Conservation (phyloP, 2,329 filamentous ascomycete species). For the Alternaria incomplexa region DNA sequence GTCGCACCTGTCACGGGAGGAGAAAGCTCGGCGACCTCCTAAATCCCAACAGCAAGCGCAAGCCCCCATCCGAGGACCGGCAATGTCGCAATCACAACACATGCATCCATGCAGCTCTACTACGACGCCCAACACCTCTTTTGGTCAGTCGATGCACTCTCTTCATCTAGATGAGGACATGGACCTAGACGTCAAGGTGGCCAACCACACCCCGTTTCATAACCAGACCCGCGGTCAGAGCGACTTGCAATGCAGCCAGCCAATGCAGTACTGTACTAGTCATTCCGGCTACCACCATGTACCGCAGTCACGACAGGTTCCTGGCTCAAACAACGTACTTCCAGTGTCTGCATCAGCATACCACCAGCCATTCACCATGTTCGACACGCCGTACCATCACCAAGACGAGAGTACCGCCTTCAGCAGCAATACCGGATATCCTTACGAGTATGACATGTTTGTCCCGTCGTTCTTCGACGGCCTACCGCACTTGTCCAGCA, state of each 20-base stretch:
- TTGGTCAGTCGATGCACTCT: slow-evolving; percentile 12
- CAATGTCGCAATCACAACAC: background rate
- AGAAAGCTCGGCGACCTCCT: background rate
- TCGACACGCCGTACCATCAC: slow-evolving; percentile 6
- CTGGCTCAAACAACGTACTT: background rate
- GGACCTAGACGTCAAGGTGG: slow-evolving; percentile 18
- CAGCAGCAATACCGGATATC: background rate
- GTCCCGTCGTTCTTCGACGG: slow-evolving; percentile 11
- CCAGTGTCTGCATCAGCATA: background rate
- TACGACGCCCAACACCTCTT: slow-evolving; percentile 6
- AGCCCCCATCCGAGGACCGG: background rate
- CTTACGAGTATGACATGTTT: slow-evolving; percentile 5
- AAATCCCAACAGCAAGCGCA: background rate
- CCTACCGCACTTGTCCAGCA: slow-evolving; percentile 11
- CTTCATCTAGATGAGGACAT: slow-evolving; percentile 6
- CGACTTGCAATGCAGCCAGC: slow-evolving; percentile 2
- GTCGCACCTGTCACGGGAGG: background rate
- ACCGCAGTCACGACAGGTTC: background rate
- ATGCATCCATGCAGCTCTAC: background rate
- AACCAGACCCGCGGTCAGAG: background rate
- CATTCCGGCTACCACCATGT: slow-evolving; percentile 4
- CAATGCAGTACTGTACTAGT: slow-evolving; percentile 9
- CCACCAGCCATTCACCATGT: slow-evolving; percentile 13
- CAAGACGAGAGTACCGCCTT: slow-evolving; percentile 3
- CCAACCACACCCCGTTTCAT: background rate